Percentiles rank a stretch among this genome's conserved stretches.
Evolutionary conservation across 805 yeast genomes (phyloP).

Genomic region (Candida odintsovae): DNA sequence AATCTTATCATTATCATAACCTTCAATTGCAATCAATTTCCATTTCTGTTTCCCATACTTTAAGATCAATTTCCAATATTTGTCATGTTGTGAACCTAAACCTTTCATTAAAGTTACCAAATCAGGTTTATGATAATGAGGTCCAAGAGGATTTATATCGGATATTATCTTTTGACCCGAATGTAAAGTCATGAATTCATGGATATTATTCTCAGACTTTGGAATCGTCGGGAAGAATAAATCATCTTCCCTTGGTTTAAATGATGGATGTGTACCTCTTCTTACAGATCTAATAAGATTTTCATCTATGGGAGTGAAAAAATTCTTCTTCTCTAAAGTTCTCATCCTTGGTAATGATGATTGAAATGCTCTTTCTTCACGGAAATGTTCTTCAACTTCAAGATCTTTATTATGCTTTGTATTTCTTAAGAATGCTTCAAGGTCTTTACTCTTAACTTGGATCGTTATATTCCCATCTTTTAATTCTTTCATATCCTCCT

Average conservation of each 20-base stretch:
- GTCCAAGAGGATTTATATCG: slow-evolving; percentile 34
- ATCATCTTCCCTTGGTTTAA: slow-evolving; percentile 8
- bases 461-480: not conserved
- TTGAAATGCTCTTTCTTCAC: slow-evolving; percentile 46
- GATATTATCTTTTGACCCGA: slow-evolving; percentile 19
- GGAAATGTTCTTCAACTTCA: slow-evolving; percentile 38
- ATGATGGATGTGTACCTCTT: slow-evolving; percentile 13
- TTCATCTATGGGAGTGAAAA: slow-evolving; percentile 32
- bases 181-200: slow-evolving; percentile 20
- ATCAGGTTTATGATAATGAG: slow-evolving; percentile 33
- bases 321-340: slow-evolving; percentile 33
- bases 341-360: slow-evolving; percentile 31
- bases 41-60: slow-evolving; percentile 34
- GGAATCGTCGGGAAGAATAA: slow-evolving; percentile 20
- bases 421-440: slow-evolving; percentile 38
- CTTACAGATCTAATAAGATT: slow-evolving; percentile 8
- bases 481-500: not conserved
- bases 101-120: slow-evolving; percentile 34
- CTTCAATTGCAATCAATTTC: slow-evolving; percentile 49
- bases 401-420: slow-evolving; percentile 36
- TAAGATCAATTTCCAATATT: slow-evolving; percentile 31
- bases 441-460: slow-evolving; percentile 14
- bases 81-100: slow-evolving; percentile 32
- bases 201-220: slow-evolving; percentile 5
- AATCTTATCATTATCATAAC: slow-evolving; percentile 25